Conservation (phyloP, 176 grass and related monocot genomes). For the Lolium perenne region DNA sequence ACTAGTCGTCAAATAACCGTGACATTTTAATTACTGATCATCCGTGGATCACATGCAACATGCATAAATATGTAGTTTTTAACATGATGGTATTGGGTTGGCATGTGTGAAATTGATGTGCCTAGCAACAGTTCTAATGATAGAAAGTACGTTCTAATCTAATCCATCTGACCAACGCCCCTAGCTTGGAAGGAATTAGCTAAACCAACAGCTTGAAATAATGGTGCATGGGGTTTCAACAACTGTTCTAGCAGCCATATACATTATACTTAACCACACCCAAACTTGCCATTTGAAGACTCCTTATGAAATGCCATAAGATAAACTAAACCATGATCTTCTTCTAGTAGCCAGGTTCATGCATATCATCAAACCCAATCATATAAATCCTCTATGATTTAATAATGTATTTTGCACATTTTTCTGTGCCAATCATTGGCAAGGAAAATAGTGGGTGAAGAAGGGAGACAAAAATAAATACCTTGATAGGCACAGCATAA, state of each 20-base stretch:
- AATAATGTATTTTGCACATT: constrained; percentile 18
- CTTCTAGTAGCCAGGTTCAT: constrained; percentile 18
- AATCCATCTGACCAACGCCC: background rate
- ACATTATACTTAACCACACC: background rate
- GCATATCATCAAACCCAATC: constrained; percentile 44
- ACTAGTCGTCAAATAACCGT: no score
- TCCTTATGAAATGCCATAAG: background rate
- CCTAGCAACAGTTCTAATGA: background rate
- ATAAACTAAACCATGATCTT: background rate
- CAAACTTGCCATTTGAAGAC: constrained; percentile 16
- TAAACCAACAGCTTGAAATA: constrained; percentile 35
- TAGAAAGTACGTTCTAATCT: background rate
- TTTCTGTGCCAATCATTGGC: constrained; percentile 50
- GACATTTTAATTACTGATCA: background rate
- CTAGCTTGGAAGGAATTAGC: background rate
- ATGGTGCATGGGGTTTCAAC: constrained; percentile 36
- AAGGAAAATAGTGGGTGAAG: constrained; percentile 44
- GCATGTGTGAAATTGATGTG: background rate
- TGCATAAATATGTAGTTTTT: background rate
- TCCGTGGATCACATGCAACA: constrained; percentile 6
- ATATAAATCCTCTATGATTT: constrained; percentile 31
- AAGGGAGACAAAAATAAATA: constrained; percentile 31
- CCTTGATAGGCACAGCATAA: constrained; percentile 43
- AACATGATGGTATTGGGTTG: background rate
- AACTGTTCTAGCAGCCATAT: constrained; percentile 25